Conservation (phyloP, 2,329 filamentous ascomycete species). For the Pseudogymnoascus verrucosus region DNA sequence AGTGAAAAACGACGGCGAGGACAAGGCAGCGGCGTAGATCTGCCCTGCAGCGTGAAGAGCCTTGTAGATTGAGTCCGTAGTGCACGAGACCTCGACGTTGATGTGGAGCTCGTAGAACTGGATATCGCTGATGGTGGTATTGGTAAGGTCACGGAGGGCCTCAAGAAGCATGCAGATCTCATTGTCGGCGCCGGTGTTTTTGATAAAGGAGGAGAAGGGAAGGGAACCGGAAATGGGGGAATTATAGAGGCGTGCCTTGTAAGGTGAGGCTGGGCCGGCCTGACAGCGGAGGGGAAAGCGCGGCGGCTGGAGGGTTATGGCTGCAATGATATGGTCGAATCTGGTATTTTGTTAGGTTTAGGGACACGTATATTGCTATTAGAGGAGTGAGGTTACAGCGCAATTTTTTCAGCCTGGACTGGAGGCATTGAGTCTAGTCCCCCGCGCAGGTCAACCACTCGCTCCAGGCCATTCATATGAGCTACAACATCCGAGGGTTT, state of each 20-base stretch:
- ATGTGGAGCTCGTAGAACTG: conserved; percentile 5
- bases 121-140: conserved; percentile 6
- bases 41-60: conserved; percentile 8
- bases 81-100: conserved; percentile 9
- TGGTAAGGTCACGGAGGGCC: neutral
- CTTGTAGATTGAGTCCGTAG: conserved; percentile 11
- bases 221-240: conserved; percentile 12
- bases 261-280: conserved; percentile 1
- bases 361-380: neutral
- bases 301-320: conserved; percentile 12
- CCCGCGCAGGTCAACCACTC: conserved; percentile 13
- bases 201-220: neutral
- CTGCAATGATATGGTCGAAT: conserved; percentile 16
- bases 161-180: neutral
- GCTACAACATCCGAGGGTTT: conserved; percentile 14
- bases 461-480: conserved; percentile 16
- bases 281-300: conserved; percentile 14
- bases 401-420: conserved; percentile 14
- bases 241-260: neutral
- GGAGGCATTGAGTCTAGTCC: conserved; percentile 12
- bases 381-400: conserved; percentile 9
- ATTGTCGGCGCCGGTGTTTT: neutral
- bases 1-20: neutral
- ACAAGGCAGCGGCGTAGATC: conserved; percentile 10
- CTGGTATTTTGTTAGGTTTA: conserved; percentile 6